These are phyloP conservation scores for Rubus idaeus DNA, from an alignment of 306 rosid species.

Conservation along the genomic window DNA sequence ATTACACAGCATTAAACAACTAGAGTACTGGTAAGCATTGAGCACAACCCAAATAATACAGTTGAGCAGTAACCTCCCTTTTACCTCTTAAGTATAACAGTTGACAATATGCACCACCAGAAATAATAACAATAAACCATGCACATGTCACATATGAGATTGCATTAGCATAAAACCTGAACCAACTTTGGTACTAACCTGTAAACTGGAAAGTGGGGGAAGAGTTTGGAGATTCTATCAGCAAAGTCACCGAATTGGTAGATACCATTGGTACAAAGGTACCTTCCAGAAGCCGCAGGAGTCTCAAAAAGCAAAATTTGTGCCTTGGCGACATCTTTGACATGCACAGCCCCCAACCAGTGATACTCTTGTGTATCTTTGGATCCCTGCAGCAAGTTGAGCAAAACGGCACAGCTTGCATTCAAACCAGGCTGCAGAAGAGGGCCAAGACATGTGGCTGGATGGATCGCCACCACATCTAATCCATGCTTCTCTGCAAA, in stretches of 20 bases:
- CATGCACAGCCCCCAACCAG: slow-evolving; percentile 91
- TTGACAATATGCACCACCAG: neutral
- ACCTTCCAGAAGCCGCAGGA: slow-evolving; percentile 70
- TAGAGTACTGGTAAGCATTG: neutral
- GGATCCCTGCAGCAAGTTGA: slow-evolving; percentile 62
- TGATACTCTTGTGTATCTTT: slow-evolving; percentile 72
- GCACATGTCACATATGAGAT: neutral
- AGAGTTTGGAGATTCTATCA: slow-evolving; percentile 46
- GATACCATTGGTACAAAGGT: slow-evolving; percentile 81
- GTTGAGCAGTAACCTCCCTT: neutral
- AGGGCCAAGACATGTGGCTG: slow-evolving; percentile 68
- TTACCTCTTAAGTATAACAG: neutral
- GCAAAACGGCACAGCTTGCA: slow-evolving; percentile 75
- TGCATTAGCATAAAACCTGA: neutral
- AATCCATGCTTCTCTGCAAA: slow-evolving; percentile 40
- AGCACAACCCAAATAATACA: neutral
- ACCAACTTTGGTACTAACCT: slow-evolving; percentile 44
- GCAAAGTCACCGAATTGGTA: slow-evolving; percentile 67
- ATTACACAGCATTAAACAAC: neutral
- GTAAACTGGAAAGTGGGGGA: slow-evolving; percentile 69
- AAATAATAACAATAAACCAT: neutral
- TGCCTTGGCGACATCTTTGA: slow-evolving; percentile 66
- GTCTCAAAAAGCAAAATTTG: slow-evolving; percentile 56
- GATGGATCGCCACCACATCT: slow-evolving; percentile 66
- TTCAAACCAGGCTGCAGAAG: slow-evolving; percentile 65